Conservation (phyloP, 495 filamentous ascomycete genomes). For the Hypoxylon lienhwacheense region DNA sequence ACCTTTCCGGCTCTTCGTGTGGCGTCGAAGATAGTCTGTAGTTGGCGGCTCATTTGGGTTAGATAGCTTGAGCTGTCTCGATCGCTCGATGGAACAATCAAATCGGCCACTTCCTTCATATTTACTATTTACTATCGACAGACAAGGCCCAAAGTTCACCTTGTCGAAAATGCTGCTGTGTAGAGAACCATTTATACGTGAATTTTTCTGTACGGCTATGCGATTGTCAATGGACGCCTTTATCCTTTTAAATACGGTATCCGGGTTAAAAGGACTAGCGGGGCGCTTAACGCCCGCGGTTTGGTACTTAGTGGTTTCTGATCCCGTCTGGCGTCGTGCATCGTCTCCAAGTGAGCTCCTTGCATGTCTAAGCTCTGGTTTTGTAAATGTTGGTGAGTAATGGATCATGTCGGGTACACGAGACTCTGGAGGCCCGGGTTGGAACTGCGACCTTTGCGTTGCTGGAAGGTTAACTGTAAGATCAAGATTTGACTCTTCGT, state of each 20-base stretch:
- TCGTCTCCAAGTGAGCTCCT: constrained; percentile 46
- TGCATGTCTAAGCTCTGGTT: constrained; percentile 53
- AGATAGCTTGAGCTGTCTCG: constrained; percentile 19
- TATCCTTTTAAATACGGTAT: constrained; percentile 57
- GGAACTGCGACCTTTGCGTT: constrained; percentile 21
- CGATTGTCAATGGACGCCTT: constrained; percentile 41
- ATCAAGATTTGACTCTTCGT: constrained; percentile 18
- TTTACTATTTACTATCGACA: constrained; percentile 53
- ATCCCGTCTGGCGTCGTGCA: constrained; percentile 30
- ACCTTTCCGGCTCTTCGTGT: constrained; percentile 39
- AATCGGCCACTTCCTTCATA: constrained; percentile 55
- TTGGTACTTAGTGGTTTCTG: constrained; percentile 34
- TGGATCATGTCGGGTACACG: constrained; percentile 27
- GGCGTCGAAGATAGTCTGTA: constrained; percentile 45
- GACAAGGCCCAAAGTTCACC: constrained; percentile 52
- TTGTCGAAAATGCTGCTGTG: constrained; percentile 51
- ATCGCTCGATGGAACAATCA: constrained; percentile 40
- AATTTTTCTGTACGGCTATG: constrained; percentile 29
- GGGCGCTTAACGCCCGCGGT: constrained; percentile 43
- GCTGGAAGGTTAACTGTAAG: constrained; percentile 9
- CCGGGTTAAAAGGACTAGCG: constrained; percentile 53
- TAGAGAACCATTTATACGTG: constrained; percentile 16
- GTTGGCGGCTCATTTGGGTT: constrained; percentile 38
- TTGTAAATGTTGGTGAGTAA: constrained; percentile 43
- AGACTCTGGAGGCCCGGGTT: constrained; percentile 14